Conservation (phyloP, 2,329 filamentous ascomycete genomes). For the Colletotrichum sp. region DNA sequence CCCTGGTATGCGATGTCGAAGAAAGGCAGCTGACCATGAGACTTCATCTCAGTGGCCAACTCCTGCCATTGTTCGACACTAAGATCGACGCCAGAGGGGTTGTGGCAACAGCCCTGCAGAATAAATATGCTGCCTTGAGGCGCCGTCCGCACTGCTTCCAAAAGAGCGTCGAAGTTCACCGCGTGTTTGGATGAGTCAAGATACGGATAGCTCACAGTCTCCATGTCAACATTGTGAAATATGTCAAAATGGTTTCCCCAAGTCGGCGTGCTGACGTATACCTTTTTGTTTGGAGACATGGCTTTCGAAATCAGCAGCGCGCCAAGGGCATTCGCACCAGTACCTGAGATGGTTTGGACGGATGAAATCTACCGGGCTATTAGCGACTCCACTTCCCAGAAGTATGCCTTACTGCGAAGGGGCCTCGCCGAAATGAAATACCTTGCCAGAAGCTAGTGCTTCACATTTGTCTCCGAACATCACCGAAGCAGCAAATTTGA, state of each 20-base stretch:
- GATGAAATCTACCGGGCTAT: constrained; percentile 30
- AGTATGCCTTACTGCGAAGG: neutral
- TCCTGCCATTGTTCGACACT: constrained; percentile 33
- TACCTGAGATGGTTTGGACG: constrained; percentile 42
- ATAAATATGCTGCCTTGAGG: constrained; percentile 35
- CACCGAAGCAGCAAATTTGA: constrained; percentile 30
- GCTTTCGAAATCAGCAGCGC: constrained; percentile 32
- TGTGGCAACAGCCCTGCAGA: constrained; percentile 41
- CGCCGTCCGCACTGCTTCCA: constrained; percentile 27
- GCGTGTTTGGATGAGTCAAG: constrained; percentile 27
- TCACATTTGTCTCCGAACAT: constrained; percentile 31
- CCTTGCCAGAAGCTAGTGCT: neutral
- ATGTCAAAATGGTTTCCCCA: constrained; percentile 40
- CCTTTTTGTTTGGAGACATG: constrained; percentile 24
- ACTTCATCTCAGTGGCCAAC: constrained; percentile 27
- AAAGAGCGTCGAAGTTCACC: constrained; percentile 30
- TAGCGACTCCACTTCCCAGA: neutral
- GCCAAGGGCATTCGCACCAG: constrained; percentile 39
- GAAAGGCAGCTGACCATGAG: constrained; percentile 31
- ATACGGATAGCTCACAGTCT: constrained; percentile 32
- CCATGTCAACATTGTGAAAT: constrained; percentile 32
- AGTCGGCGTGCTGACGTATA: constrained; percentile 34
- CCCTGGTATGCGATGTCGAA: constrained; percentile 43
- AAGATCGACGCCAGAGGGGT: constrained; percentile 38
- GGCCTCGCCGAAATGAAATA: neutral